Evolutionary conservation across 495 filamentous ascomycete genomes (phyloP).

Genomic region (Penicillium atrosanguineum): DNA sequence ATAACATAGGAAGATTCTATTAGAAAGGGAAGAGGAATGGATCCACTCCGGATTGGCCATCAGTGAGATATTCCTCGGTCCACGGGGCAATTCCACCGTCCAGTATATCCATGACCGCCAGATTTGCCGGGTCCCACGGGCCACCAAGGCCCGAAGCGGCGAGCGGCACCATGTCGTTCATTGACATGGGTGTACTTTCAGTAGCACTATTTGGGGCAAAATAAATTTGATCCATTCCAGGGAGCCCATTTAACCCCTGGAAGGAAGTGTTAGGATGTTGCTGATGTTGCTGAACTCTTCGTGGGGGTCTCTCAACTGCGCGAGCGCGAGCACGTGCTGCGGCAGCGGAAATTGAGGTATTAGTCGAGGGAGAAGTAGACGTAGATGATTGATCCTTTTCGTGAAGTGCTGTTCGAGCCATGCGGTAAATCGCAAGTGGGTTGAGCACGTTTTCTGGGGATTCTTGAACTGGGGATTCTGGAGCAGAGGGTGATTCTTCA

Average conservation of each 20-base stretch:
- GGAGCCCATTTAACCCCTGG: background rate
- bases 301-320: background rate
- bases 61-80: constrained; percentile 21
- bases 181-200: background rate
- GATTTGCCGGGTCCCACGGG: constrained; percentile 14
- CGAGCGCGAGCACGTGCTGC: background rate
- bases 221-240: background rate
- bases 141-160: background rate
- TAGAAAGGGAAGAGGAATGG: constrained; percentile 21
- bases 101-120: constrained; percentile 18
- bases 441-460: constrained; percentile 19
- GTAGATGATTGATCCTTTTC: constrained; percentile 5
- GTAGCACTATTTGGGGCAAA: background rate
- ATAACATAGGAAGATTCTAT: background rate
- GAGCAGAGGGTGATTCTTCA: background rate
- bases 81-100: constrained; percentile 15
- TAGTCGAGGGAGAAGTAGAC: constrained; percentile 7
- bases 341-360: background rate
- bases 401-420: constrained; percentile 23
- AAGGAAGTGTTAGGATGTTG: background rate
- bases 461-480: constrained; percentile 13
- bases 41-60: constrained; percentile 20
- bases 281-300: background rate
- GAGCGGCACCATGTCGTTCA: background rate
- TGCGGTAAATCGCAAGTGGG: constrained; percentile 23